Base-by-base conservation (phyloP, 2,329 filamentous ascomycete genomes). In the Dryadomyces quercus-mongolicae region DNA sequence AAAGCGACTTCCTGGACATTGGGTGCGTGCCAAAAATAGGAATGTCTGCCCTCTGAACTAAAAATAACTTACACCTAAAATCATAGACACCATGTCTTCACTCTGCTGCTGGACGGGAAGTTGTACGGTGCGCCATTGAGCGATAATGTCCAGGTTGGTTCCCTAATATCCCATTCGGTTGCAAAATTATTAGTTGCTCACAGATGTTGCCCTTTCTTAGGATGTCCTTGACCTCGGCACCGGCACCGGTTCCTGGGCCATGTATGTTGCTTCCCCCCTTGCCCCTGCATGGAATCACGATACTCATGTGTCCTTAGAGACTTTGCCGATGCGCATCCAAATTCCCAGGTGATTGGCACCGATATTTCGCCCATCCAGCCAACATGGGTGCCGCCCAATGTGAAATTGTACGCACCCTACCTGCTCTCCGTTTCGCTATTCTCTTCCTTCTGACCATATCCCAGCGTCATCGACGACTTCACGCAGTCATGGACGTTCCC, bases 381-480 rank as follows among this genome's bases (percentile, higher is more conserved):
- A 3, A n/a, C 10, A 16, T 51, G 49, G 49, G 49, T 44, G 18
- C 49, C 49, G 25, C 49, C 49, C 1, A 51, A 51, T 21, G 49
- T 51, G 38, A 15, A 6, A 20, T 51, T 51, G 49, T 51, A 43
- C 1, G 49, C 18, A 16, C 43, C 43, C 16, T n/a, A 18, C 10
- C 6, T 21, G 36, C 7, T n/a, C n/a, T n/a, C 15, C 12, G 10
- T 40, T 21, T 2, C 21, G 34, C n/a, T n/a, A 6, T 12, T 3
- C 5, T 25, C 20, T 46, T 10, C 20, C 9, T 8, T 7, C 21
- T 40, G 5, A 49, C n/a, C 20, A 16, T 2, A 6, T 5, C 20
- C 20, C 9, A 55, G 53, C 54, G 61, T 82, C 56, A 75, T 85
- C 48, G 82, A 85, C 61, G 81, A 86, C 61, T 76, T 78, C 44